Evolutionary conservation across 352 stramenopile genomes (phyloP), one percentile per base, ranked within the genome.

Genomic region (Thraustotheca clavata): DNA sequence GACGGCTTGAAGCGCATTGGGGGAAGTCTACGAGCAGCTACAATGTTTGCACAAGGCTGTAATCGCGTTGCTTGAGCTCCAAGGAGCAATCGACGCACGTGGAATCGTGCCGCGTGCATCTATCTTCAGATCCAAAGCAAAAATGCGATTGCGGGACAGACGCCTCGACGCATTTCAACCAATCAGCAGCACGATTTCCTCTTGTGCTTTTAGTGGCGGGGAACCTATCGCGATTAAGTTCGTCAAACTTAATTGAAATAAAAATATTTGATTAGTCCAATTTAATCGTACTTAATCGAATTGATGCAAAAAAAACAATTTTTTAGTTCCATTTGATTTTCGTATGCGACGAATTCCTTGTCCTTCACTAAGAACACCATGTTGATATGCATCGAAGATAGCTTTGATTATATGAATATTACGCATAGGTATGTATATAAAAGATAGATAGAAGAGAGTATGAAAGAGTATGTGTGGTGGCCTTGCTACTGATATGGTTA

Each of bases 111-210:
- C 24, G 35, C 38, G 41, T 65, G 57, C 57, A 65, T 65, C 18
- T 24, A 32, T 4, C 31, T 54, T 24, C 16, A 5, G 22, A 27
- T 49, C 41, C 57, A 43, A 55, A 43, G 35, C 38, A 47, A 48
- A 54, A 49, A 65, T 65, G 39, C 27, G 26, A 54, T 55, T 43
- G 20, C 38, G 32, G n/a, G n/a, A n/a, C n/a, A 27, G 49, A 0
- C 8, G 26, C 43, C 43, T 31, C 14, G 35, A 14, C 34, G 31
- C 39, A 65, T 54, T 55, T 65, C 39, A 46, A 14, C 57, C 57
- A 65, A 65, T 65, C 57, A 65, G 7, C 46, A 26, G 54, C 54
- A 52, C 43, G n/a, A 31, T 31, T 24, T 52, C n/a, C 43, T 52
- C 43, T 31, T 31, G 43, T 8, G 43, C 43, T 52, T 18, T 52